Conservation (phyloP, 495 filamentous ascomycete genomes). For the Hypoxylon lenormandii region DNA sequence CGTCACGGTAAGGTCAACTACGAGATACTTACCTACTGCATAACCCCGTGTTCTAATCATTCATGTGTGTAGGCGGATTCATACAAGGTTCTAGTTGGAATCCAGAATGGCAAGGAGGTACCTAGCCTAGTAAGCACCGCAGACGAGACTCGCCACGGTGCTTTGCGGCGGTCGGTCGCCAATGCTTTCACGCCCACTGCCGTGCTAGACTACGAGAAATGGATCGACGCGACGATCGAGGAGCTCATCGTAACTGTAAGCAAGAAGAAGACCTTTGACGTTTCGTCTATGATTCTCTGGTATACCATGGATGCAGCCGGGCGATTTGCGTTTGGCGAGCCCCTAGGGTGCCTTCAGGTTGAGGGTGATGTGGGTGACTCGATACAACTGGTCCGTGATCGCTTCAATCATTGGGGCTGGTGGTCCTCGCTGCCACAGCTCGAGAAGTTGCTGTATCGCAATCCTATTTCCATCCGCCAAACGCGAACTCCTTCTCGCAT, state of each 20-base stretch:
- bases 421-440: constrained; percentile 47
- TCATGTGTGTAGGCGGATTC: constrained; percentile 23
- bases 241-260: constrained; percentile 34
- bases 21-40: not conserved
- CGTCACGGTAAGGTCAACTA: constrained; percentile 35
- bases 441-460: constrained; percentile 47
- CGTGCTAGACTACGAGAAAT: constrained; percentile 43
- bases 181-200: constrained; percentile 48
- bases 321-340: constrained; percentile 44
- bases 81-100: constrained; percentile 39
- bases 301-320: constrained; percentile 47
- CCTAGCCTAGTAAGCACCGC: constrained; percentile 44
- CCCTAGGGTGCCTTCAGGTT: constrained; percentile 39
- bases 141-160: constrained; percentile 42
- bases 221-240: constrained; percentile 39
- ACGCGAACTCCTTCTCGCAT: constrained; percentile 32
- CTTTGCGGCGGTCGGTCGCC: constrained; percentile 46
- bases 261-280: constrained; percentile 27
- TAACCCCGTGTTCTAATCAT: too few species aligned
- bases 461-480: constrained; percentile 37
- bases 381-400: constrained; percentile 40
- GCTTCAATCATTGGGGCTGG: constrained; percentile 45
- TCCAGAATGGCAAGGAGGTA: constrained; percentile 46
- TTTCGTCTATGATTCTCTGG: constrained; percentile 37
- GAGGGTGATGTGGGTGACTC: constrained; percentile 45